These are phyloP conservation scores for Collybiopsis luxurians DNA, from an alignment of 768 basidiomycete genomes.

Conservation along the genomic window DNA sequence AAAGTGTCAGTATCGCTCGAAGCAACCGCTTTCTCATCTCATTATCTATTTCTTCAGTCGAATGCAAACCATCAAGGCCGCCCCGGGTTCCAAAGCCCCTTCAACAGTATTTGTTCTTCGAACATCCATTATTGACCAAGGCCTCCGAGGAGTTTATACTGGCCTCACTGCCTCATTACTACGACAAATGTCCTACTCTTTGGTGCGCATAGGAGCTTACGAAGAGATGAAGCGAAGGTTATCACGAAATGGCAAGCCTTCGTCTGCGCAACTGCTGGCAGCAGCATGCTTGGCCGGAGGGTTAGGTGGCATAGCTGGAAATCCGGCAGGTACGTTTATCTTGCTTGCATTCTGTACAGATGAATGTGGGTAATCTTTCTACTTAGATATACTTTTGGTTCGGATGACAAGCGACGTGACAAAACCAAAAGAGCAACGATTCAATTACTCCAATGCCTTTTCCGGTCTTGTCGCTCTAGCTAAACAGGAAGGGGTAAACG, in stretches of 20 bases:
- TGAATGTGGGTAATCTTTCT: neutral
- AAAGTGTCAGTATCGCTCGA: constrained; percentile 61
- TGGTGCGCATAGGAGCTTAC: constrained; percentile 81
- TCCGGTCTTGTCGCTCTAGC: constrained; percentile 66
- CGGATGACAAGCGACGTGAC: constrained; percentile 88
- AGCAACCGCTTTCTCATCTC: neutral
- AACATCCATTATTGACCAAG: constrained; percentile 61
- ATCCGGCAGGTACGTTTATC: constrained; percentile 62
- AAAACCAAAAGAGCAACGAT: constrained; percentile 69
- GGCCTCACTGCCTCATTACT: constrained; percentile 81
- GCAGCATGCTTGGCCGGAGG: constrained; percentile 75
- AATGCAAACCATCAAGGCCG: constrained; percentile 69
- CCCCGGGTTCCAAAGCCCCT: constrained; percentile 46
- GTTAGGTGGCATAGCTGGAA: constrained; percentile 81
- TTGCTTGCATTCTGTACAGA: neutral
- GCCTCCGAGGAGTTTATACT: constrained; percentile 73
- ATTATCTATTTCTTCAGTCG: constrained; percentile 41
- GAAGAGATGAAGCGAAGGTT: constrained; percentile 69
- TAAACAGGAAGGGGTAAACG: constrained; percentile 65
- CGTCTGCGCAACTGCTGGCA: constrained; percentile 51
- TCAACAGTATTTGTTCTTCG: constrained; percentile 67
- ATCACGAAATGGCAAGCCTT: constrained; percentile 48
- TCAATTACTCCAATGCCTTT: constrained; percentile 78
- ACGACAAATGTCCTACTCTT: constrained; percentile 90
- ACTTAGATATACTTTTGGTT: constrained; percentile 68